phyloP scores from a whole-genome alignment of 768 basidiomycete genomes.

The Leucosporidium creatinivorum region DNA sequence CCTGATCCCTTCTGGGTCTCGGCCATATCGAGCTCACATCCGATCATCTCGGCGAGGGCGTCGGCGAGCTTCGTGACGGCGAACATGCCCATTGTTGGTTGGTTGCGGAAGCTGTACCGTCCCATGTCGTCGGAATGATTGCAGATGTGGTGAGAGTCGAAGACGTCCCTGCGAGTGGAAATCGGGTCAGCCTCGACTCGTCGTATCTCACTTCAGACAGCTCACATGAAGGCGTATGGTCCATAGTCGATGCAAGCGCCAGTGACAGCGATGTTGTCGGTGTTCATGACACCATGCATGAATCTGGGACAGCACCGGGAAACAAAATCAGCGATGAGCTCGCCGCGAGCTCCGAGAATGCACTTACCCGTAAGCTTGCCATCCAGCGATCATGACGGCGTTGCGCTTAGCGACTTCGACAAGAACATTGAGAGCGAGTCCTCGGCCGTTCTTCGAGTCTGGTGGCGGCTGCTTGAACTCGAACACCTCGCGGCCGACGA shows the following conservation, averaged over 20 bases:
- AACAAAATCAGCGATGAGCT: background rate
- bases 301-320: background rate
- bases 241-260: slow-evolving; percentile 56
- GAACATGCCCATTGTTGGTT: slow-evolving; percentile 51
- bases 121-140: slow-evolving; percentile 76
- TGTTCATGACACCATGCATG: slow-evolving; percentile 66
- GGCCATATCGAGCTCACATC: slow-evolving; percentile 61
- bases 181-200: background rate
- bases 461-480: slow-evolving; percentile 4
- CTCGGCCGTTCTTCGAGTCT: background rate
- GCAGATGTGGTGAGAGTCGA: slow-evolving; percentile 75
- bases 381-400: slow-evolving; percentile 84
- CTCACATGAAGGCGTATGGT: slow-evolving; percentile 33
- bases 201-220: background rate
- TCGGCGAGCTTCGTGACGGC: slow-evolving; percentile 59
- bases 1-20: slow-evolving; percentile 38
- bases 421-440: slow-evolving; percentile 46
- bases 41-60: slow-evolving; percentile 75
- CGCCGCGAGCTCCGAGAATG: background rate
- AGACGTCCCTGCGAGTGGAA: slow-evolving; percentile 87
- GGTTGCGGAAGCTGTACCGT: slow-evolving; percentile 37
- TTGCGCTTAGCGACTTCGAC: slow-evolving; percentile 75
- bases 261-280: slow-evolving; percentile 62
- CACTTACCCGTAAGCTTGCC: slow-evolving; percentile 89
- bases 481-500: slow-evolving; percentile 33